Conservation (phyloP, 768 basidiomycete genomes). For the Amanita fuliginea region DNA sequence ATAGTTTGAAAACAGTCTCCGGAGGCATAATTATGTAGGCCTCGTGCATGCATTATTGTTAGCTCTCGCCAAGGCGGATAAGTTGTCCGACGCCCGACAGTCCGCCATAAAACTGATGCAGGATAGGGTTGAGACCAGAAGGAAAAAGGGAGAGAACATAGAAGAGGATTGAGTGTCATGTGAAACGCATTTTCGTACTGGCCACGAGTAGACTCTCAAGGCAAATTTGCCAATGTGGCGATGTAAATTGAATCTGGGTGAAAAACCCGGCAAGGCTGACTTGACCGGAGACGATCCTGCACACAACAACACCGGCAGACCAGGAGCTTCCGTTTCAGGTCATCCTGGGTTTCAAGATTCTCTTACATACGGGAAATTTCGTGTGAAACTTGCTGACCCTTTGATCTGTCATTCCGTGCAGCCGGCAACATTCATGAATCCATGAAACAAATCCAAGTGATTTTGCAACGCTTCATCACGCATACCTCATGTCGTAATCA, state of each 20-base stretch:
- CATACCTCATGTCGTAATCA: not conserved
- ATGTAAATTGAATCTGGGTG: too few relatives aligned
- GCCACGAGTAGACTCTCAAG: too few relatives aligned
- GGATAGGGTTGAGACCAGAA: constrained; percentile 32
- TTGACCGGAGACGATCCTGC: too few relatives aligned
- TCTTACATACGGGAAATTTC: not conserved
- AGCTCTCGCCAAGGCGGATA: constrained; percentile 62
- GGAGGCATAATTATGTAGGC: constrained; percentile 82
- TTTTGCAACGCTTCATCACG: not conserved
- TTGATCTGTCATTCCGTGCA: not conserved
- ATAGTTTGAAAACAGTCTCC: constrained; percentile 81
- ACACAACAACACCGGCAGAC: too few relatives aligned
- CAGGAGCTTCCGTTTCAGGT: not conserved
- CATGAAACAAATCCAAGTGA: not conserved
- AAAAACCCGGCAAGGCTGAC: too few relatives aligned
- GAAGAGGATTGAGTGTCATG: constrained; percentile 27
- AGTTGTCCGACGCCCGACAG: constrained; percentile 40
- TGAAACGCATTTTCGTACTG: too few relatives aligned
- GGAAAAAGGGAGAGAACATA: constrained; percentile 33
- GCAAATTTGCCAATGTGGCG: not conserved
- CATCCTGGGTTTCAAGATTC: not conserved
- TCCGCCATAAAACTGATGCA: constrained; percentile 34
- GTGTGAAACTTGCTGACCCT: not conserved
- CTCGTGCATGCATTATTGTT: constrained; percentile 65
- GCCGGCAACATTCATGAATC: not conserved